Percentiles rank a stretch among this genome's conserved stretches.
These are phyloP conservation scores for Colletotrichum theobromicola DNA, from an alignment of 2,329 filamentous ascomycete genomes.

Conservation along the genomic window DNA sequence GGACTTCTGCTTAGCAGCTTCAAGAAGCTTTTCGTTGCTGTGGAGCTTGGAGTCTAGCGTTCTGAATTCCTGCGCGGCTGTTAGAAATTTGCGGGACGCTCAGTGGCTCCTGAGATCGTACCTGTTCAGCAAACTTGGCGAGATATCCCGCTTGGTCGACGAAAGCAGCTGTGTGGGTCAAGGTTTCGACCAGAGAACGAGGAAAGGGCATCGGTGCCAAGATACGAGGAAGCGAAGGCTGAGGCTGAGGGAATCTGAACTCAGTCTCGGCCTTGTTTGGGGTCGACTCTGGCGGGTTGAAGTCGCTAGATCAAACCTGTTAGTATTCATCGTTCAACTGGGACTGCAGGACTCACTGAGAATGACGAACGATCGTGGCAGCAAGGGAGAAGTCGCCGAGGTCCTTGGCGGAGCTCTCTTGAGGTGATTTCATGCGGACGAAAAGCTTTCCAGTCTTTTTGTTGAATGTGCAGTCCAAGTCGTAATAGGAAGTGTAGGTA, in stretches of 20 bases:
- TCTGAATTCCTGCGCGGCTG: not conserved
- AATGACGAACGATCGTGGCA: not conserved
- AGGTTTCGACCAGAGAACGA: not conserved
- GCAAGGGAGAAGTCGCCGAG: not conserved
- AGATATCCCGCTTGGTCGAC: not conserved
- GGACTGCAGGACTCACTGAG: not conserved
- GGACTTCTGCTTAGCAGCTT: not conserved
- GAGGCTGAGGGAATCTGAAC: not conserved
- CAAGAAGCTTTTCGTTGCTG: not conserved
- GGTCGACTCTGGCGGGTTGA: not conserved
- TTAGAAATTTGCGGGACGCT: not conserved
- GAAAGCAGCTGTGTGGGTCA: not conserved
- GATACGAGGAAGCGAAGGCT: not conserved
- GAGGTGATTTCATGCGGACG: not conserved
- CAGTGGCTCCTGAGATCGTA: not conserved
- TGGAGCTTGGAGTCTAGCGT: not conserved
- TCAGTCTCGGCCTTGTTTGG: not conserved
- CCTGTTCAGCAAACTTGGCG: not conserved
- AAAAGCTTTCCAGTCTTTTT: not conserved
- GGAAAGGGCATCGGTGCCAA: not conserved
- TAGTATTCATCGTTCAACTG: not conserved
- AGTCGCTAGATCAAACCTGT: not conserved
- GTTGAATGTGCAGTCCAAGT: not conserved
- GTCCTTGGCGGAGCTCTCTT: not conserved
- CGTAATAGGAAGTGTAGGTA: not conserved